Base-by-base conservation (phyloP, 768 basidiomycete species). In the Russula griseocarnosa region DNA sequence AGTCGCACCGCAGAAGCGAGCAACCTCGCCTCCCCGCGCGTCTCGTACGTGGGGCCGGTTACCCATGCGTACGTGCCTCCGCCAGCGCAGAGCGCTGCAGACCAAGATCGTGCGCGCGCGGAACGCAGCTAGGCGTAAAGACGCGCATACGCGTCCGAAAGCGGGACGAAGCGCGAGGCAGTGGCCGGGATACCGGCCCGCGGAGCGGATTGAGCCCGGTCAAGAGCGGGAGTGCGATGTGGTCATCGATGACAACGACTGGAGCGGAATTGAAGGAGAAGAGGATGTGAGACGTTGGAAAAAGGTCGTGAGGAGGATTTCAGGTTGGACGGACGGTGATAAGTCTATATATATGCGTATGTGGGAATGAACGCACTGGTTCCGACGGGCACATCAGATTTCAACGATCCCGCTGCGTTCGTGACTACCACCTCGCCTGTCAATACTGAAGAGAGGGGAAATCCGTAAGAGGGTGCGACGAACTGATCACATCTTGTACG, bases 41-140 rank as follows among this genome's bases (percentile, higher is more conserved):
- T 91, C 75, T 95, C 93, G 71, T 95, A 95, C 9, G 91, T 90
- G 16, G 94, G 93, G 0, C 94, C 93, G 34, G 85, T 82, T 52
- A 95, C 93, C 90, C 91, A 95, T 1, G 92, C 92, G 69, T 95
- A 95, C 2, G 82, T 84, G 0, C 94, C 72, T 94, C 93, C 3
- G 82, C 83, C 14, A 94, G 77, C 3, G 86, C 85, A 30, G 77
- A 76, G 3, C 76, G 74, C 5, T 75, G 73, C 8, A 92, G 73
- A 1, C 77, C 73, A 40, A 94, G 81, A 26, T 81, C 72, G 68
- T 87, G 80, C 0, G 90, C 83, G 0, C 86, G 22, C 83, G 79
- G 75, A 93, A 94, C 0, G 83, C 82, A 14, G 86, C 76, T 4
- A 85, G 83, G n/a, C 91, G 85, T 22, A 95, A 79, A 3, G 76